Base-by-base conservation (phyloP, 495 filamentous ascomycete genomes). In the Staphylotrichum tortipilum region DNA sequence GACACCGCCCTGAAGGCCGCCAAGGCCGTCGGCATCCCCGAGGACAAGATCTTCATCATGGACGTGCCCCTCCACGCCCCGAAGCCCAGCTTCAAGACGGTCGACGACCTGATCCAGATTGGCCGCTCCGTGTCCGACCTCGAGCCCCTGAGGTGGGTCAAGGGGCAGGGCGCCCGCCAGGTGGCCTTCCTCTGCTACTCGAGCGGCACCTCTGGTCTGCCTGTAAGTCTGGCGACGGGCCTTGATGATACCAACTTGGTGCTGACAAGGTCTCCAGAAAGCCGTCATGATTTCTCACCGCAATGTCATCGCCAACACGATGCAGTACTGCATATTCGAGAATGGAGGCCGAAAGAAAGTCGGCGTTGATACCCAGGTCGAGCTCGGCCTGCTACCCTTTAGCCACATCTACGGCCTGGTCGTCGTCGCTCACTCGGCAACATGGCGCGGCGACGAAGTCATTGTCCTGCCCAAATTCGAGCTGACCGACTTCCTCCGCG, bases 231-330 rank as follows among this genome's bases (percentile, higher is more conserved):
- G 11, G 12, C 7, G 21, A 7, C 14, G 7, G 15, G 5, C 2
- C 9, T 19, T 17, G 14, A 8, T n/a, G 14, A 18, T 8, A 14
- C 28, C 19, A 22, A 34, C n/a, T 19, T 8, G n/a, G 14, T 24
- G 17, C 57, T 60, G 33, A 57, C 37, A 49, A 30, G 10, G 71
- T n/a, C 82, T 39, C 59, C 46, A 91, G 83, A 95, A 95, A 88
- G 89, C 88, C 22, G 89, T 94, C 31, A 94, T 89, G 88, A 88
- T 95, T 53, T 84, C 87, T 12, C 89, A 95, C 66, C 68, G 73
- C 14, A 95, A 95, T 60, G 84, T 94, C 15, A 95, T 95, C 43
- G 80, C 87, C 24, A 95, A 94, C 57, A 76, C 79, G 1, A 60
- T 92, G 57, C 84, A 89, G 57, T 73, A 82, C 48, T 51, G 59